Evolutionary conservation across 768 basidiomycete species (phyloP), one percentile per base, ranked within the genome.

Genomic region (Macrolepiota fuliginosa): DNA sequence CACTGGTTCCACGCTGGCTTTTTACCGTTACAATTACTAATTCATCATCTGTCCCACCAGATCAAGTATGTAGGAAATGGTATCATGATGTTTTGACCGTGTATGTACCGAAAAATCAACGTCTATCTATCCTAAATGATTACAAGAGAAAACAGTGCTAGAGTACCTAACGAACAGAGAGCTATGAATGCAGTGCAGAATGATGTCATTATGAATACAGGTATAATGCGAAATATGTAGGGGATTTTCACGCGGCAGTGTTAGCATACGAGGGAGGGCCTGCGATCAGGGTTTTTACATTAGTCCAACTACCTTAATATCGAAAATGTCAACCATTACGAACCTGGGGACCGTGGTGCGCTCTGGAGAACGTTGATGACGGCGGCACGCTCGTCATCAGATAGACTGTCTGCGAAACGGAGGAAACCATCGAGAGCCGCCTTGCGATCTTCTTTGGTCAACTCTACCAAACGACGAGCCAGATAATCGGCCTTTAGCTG

Each of bases 371-470:
- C 83, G 45, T 75, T 72, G 39, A 88, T 79, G 63, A 95, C 69
- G 0, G 81, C 74, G 11, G 81, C 74, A 72, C 84, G 86, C 66
- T 94, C 92, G 25, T 93, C 93, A 24, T 85, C 83, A 0, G 84
- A 82, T 62, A 96, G 80, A 39, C 80, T 81, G 61, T 92, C 88
- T n/a, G 88, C 83, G 11, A 94, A 76, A 53, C 87, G 87, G 54
- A 85, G 72, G 61, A 95, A 81, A 37, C 91, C 87, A 63, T 88
- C 86, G 63, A 95, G 72, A 1, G 90, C 85, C 9, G 86, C 87
- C 74, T 91, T 91, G 53, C 87, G 83, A 71, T 95, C 90, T 66
- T 88, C 87, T 63, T 88, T 86, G 12, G 87, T 81, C 64, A 89
- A 76, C 13, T 85, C 83, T 25, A 91, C 74, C 75, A 95, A 78